A percentile compares a stretch with the other conserved stretches of the same genome.
Conservation (phyloP, 2,329 filamentous ascomycete genomes). For the Xylaria multiplex region DNA sequence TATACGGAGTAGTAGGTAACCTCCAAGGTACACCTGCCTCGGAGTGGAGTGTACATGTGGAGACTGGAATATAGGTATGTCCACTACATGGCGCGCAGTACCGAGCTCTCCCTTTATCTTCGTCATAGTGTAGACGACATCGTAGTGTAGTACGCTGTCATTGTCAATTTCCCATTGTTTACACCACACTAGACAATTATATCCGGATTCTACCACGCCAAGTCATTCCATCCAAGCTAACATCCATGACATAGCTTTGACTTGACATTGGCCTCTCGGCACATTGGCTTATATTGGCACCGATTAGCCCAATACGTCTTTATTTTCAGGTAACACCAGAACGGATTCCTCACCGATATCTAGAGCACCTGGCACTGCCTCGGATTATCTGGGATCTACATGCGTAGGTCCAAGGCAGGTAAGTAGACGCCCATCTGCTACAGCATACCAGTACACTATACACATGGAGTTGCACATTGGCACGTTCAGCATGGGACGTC, state of each 20-base stretch:
- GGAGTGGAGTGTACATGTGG: neutral
- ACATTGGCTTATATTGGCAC: too few relatives aligned
- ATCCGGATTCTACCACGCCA: neutral
- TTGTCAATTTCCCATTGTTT: constrained; percentile 5
- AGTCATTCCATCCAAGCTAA: neutral
- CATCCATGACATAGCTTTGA: neutral
- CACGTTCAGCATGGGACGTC: neutral
- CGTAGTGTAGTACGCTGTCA: constrained; percentile 5
- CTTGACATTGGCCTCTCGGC: constrained; percentile 1
- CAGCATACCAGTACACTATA: neutral
- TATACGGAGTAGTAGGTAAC: too few relatives aligned
- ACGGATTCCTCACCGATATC: too few relatives aligned
- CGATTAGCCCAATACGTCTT: neutral
- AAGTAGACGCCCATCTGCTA: neutral
- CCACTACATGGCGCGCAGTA: neutral
- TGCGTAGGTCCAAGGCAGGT: too few relatives aligned
- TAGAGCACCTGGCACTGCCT: constrained; percentile 7
- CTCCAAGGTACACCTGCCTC: too few relatives aligned
- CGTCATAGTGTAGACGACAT: constrained; percentile 26
- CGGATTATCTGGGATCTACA: constrained; percentile 12
- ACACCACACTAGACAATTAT: neutral
- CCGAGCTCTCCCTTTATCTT: neutral
- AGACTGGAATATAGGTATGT: neutral
- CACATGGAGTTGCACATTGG: neutral
- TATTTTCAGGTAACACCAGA: too few relatives aligned